phyloP scores from a whole-genome alignment of 1,284 basidiomycete species.

The Hemileia vastatrix region DNA sequence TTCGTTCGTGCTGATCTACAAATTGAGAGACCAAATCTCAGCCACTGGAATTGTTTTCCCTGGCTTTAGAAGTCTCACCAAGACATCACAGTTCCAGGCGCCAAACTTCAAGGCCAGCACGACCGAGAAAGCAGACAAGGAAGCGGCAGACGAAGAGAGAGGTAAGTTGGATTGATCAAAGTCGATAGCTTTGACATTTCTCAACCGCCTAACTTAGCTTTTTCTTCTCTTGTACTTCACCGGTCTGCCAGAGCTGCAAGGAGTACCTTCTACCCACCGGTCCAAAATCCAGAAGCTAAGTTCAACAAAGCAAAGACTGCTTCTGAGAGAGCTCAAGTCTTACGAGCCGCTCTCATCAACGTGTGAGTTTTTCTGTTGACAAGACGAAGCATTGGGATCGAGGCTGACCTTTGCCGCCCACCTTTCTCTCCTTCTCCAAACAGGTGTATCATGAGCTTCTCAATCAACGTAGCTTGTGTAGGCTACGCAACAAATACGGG shows the following conservation, averaged over 20 bases:
- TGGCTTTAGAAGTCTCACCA: background rate
- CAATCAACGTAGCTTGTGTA: background rate
- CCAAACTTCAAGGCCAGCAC: background rate
- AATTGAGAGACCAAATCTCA: background rate
- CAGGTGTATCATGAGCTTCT: no score
- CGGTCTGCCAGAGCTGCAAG: background rate
- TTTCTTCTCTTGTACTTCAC: no score
- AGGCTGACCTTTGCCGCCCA: no score
- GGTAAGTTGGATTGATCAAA: background rate
- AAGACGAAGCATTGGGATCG: no score
- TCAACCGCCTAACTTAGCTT: no score
- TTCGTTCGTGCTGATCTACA: no score
- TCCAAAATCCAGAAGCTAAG: no score
- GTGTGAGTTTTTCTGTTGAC: background rate
- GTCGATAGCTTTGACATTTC: no score
- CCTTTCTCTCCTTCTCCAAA: no score
- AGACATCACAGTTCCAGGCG: background rate
- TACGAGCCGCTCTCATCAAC: background rate
- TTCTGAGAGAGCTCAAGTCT: no score
- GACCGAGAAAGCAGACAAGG: background rate
- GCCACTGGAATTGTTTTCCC: background rate
- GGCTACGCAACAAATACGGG: background rate
- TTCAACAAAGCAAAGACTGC: no score
- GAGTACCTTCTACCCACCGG: background rate
- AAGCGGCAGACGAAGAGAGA: background rate